Conservation (phyloP, 495 filamentous ascomycete species). For the Hypomontagnella submonticulosa region DNA sequence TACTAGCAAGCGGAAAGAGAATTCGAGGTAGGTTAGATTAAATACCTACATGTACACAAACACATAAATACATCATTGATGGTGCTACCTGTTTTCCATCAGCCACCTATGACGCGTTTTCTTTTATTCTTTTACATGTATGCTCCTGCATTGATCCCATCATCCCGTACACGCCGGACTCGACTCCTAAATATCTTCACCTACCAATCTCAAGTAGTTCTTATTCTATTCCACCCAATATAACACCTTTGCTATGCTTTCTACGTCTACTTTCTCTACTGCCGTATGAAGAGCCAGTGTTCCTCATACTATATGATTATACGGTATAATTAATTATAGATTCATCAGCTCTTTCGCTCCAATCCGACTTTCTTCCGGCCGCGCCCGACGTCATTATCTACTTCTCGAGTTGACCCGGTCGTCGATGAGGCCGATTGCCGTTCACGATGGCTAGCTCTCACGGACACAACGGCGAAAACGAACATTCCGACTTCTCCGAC, state of each 20-base stretch:
- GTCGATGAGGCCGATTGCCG: not conserved
- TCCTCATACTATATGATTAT: too few relatives aligned
- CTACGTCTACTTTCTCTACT: too few relatives aligned
- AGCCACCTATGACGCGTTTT: slow-evolving; percentile 41
- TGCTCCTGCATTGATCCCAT: not conserved
- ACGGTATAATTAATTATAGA: not conserved
- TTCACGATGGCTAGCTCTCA: slow-evolving; percentile 29
- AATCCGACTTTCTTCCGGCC: not conserved
- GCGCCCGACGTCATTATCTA: slow-evolving; percentile 5
- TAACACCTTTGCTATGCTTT: too few relatives aligned
- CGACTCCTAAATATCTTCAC: too few relatives aligned
- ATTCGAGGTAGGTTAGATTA: too few relatives aligned
- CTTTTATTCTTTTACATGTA: not conserved
- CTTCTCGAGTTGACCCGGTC: not conserved
- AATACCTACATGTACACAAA: too few relatives aligned
- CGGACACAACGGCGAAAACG: slow-evolving; percentile 28
- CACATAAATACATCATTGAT: too few relatives aligned
- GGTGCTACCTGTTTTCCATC: slow-evolving; percentile 13
- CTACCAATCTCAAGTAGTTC: too few relatives aligned
- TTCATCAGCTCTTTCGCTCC: not conserved
- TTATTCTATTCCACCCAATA: too few relatives aligned
- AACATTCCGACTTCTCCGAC: slow-evolving; percentile 37
- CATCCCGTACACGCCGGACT: too few relatives aligned
- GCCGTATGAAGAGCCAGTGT: too few relatives aligned
- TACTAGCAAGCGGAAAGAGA: too few relatives aligned